A percentile compares a stretch with the other conserved stretches of the same genome.
phyloP scores from a whole-genome alignment of 2,329 filamentous ascomycete species.

The Neonectria ditissima region DNA sequence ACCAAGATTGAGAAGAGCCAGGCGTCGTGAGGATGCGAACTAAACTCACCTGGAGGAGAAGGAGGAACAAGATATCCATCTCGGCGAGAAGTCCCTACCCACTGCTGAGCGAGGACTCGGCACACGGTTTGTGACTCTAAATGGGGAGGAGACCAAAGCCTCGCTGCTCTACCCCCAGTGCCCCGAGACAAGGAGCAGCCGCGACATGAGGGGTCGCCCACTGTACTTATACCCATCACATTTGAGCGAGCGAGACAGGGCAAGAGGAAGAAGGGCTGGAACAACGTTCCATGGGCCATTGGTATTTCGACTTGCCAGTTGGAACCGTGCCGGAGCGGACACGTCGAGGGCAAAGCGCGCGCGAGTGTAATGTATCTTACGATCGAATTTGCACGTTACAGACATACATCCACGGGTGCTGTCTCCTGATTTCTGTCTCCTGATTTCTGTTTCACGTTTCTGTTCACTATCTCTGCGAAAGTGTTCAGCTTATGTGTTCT shows the following conservation, averaged over 20 bases:
- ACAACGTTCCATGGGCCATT: not conserved
- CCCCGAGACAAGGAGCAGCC: not conserved
- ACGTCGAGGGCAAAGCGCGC: not conserved
- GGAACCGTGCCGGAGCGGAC: not conserved
- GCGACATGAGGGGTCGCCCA: not conserved
- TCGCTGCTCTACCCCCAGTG: not conserved
- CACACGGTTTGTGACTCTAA: not conserved
- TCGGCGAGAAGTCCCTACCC: not conserved
- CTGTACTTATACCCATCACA: conserved; percentile 1
- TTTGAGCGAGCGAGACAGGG: not conserved
- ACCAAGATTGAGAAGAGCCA: conserved; percentile 56
- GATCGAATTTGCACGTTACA: not conserved
- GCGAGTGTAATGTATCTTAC: not conserved
- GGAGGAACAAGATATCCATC: not conserved
- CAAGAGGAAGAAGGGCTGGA: not conserved
- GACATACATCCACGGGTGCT: not conserved
- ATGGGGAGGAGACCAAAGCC: not conserved
- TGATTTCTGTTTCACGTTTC: not conserved
- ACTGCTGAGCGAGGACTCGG: not conserved
- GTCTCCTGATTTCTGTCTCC: not conserved
- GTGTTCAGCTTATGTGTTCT: not conserved
- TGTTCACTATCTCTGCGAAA: not conserved
- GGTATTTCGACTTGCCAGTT: not conserved
- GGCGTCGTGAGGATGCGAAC: conserved; percentile 28
- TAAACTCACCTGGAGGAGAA: conserved; percentile 1